Conservation (phyloP, 352 stramenopile species). For the Phytophthora hybrid region DNA sequence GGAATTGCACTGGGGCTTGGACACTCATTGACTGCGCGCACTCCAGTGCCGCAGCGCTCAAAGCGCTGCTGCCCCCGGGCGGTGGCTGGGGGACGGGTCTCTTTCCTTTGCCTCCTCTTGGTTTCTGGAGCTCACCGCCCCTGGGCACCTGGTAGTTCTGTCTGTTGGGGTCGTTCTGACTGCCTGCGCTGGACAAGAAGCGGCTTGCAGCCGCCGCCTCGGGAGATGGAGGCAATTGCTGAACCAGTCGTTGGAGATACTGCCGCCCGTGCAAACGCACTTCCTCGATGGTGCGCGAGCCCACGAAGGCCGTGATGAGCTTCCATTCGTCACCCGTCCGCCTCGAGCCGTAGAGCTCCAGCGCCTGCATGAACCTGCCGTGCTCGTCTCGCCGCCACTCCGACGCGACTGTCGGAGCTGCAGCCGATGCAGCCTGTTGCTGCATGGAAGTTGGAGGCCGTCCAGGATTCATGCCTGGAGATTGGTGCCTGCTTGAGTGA, state of each 20-base stretch:
- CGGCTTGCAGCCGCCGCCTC: conserved; percentile 19
- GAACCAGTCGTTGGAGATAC: conserved; percentile 82
- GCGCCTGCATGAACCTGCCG: conserved; percentile 79
- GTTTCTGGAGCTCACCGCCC: conserved; percentile 17
- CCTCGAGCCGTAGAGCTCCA: conserved; percentile 72
- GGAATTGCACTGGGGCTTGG: conserved; percentile 14
- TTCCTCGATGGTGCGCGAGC: conserved; percentile 71
- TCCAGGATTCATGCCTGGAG: conserved; percentile 16
- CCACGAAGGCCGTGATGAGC: conserved; percentile 77
- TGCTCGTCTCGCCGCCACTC: conserved; percentile 79
- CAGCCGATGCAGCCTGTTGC: too few species aligned
- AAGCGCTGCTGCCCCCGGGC: conserved; percentile 17
- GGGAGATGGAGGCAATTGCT: conserved; percentile 42
- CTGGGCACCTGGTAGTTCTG: conserved; percentile 35
- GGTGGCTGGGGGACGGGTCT: background rate
- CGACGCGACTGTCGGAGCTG: conserved; percentile 8
- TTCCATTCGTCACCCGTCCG: conserved; percentile 69
- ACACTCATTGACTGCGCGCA: conserved; percentile 40
- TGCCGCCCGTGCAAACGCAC: conserved; percentile 71
- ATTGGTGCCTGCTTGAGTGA: conserved; percentile 6
- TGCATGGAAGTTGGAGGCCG: conserved; percentile 11
- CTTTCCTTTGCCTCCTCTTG: conserved; percentile 23
- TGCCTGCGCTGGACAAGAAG: conserved; percentile 32
- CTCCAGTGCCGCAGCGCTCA: conserved; percentile 40
- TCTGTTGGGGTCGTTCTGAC: conserved; percentile 41